Evolutionary conservation across 441 rosid species (phyloP).

Genomic region (Populus trichocarpa): DNA sequence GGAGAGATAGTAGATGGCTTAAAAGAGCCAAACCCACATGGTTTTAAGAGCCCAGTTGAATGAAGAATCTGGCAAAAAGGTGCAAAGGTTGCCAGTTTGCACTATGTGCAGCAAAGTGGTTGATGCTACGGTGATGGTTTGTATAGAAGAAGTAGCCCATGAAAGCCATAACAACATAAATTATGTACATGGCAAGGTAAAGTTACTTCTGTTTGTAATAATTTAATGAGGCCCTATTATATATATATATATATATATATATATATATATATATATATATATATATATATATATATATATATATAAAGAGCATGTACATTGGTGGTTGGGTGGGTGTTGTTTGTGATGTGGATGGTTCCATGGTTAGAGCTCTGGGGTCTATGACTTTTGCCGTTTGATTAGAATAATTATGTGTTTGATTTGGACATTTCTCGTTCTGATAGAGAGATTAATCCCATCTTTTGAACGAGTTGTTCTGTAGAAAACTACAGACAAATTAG

Average conservation of each 20-base stretch:
- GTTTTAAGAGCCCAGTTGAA: not conserved
- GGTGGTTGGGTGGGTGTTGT: not conserved
- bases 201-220: constrained; percentile 13
- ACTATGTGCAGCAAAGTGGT: not conserved
- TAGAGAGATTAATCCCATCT: not conserved
- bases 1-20: not conserved
- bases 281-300: no score
- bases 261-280: no score
- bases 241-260: no score
- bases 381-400: constrained; percentile 4
- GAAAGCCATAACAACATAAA: constrained; percentile 1
- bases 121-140: constrained; percentile 2
- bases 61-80: not conserved
- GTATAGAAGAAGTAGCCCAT: constrained; percentile 4
- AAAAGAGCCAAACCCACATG: not conserved
- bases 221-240: constrained; percentile 3
- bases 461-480: not conserved
- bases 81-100: constrained; percentile 1
- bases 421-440: not conserved
- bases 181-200: constrained; percentile 16
- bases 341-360: not conserved
- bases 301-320: no score
- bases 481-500: not conserved
- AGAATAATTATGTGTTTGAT: not conserved
- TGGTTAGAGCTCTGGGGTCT: not conserved